Evolutionary conservation across 176 grass and related monocot species (phyloP), one percentile per base, ranked within the genome.

Genomic region (Lolium rigidum): DNA sequence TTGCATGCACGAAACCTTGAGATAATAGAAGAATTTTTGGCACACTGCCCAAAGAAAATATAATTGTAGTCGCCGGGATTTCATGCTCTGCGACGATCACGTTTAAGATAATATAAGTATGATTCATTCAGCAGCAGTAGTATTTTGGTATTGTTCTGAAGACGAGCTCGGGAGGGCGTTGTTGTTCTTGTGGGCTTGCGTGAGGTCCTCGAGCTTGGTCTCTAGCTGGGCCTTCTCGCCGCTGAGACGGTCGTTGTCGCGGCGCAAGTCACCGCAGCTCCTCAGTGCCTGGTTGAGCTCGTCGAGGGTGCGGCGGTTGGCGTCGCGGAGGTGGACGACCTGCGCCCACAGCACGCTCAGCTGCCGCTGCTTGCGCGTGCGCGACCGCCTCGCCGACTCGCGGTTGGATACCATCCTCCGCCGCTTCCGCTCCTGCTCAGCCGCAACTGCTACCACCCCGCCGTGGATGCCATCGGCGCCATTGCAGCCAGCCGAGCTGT

Each of bases 391-490:
- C 2, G 97, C 97, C 2, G 97, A 99, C 87, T 99, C 97, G 49
- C 97, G 80, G 87, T 99, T 99, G 26, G 97, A 99, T 49, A 94
- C 69, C 97, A 94, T 99, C 92, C 97, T 86, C 77, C 97, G 86
- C 80, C 88, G 88, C 77, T 88, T 68, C 83, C 94, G 74, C 80
- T 94, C 97, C 44, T 96, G 89, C 64, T 81, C 85, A 0, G 86
- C 79, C 17, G 41, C 41, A 6, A 58, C 86, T 2, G 7, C 41
- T 6, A 11, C 65, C 28, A 65, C 82, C 47, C 48, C 78, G 62
- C 66, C 39, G 21, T 58, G 78, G 81, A 67, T 58, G 31, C 54
- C 88, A 25, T 83, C 90, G 7, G 73, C 70, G 4, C 87, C 80
- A 21, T 79, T 82, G 3, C 85, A 91, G 52, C 83, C 82, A 13